Base-by-base conservation (phyloP, 2,329 filamentous ascomycete genomes). In the Parasarocladium wereldwijsianum region DNA sequence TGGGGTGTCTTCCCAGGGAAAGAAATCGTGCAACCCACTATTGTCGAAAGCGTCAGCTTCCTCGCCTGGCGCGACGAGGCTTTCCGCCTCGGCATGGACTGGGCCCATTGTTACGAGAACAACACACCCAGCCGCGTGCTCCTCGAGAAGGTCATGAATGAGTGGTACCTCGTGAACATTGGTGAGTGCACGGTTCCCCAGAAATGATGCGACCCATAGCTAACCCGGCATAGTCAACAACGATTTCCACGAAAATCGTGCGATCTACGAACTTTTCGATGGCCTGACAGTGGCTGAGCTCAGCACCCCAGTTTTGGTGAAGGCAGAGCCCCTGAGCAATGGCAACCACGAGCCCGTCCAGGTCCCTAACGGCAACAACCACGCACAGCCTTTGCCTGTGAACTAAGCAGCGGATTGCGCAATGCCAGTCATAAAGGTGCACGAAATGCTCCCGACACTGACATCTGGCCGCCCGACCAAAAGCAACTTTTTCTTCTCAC, bases 1-100 rank as follows among this genome's bases (percentile, higher is more conserved):
- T 98, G 90, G 90, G 90, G 90, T 55, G 92, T 98, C 19, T 98
- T 96, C 61, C 87, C 90, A 0, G 90, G 90, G 34, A 93, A 96
- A 53, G 90, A 98, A 55, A 94, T 98, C 48, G 86, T 98, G n/a
- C 90, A 98, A 54, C 90, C 90, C 10, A 98, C 90, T n/a, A 94
- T 98, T 44, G 90, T 98, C 31, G 90, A 98, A 59, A 92, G 83
- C 12, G 78, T 98, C 51, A 93, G 83, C 51, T 98, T 98, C 68
- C 63, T 98, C 32, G 90, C 90, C 3, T 98, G 90, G 90, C 93
- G 93, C 57, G 90, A 98, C 43, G 90, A 98, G 56, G 92, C 93
- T 11, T 98, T 85, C 63, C 74, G 82, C 36, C 68, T 98, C 8
- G 90, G 90, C 32, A 69, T 79, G 34, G 86, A 98, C 48, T 98